A percentile compares a stretch with the other conserved stretches of the same genome.
phyloP scores from a whole-genome alignment of 2,329 filamentous ascomycete genomes.

The Fusarium sp. region DNA sequence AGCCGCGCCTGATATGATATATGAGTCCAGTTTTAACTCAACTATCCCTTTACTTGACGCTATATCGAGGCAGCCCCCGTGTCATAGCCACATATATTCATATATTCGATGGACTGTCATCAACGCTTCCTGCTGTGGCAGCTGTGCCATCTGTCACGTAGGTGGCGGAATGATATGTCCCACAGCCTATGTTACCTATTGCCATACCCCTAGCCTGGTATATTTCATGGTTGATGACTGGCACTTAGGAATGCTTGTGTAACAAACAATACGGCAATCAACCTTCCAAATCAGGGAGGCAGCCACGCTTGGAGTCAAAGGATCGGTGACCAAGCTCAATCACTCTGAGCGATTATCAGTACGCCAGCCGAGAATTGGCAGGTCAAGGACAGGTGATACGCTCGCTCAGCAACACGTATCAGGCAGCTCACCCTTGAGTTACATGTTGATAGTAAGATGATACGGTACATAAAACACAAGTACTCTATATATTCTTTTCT shows the following conservation, averaged over 20 bases:
- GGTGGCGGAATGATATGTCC: conserved; percentile 1
- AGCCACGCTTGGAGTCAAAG: conserved; percentile 11
- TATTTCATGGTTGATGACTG: conserved; percentile 9
- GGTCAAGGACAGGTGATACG: conserved; percentile 5
- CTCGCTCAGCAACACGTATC: conserved; percentile 1
- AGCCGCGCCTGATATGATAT: conserved; percentile 1
- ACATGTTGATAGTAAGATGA: not conserved
- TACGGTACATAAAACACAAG: conserved; percentile 13
- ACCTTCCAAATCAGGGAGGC: conserved; percentile 26
- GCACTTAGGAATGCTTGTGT: conserved; percentile 32
- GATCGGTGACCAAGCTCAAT: not conserved
- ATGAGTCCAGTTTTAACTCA: not conserved
- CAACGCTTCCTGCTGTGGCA: not conserved
- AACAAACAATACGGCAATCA: conserved; percentile 20
- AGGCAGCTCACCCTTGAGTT: conserved; percentile 4
- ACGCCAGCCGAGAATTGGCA: conserved; percentile 4
- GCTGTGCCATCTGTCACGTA: not conserved
- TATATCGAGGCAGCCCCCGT: not conserved
- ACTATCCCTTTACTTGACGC: not conserved
- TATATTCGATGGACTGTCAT: not conserved
- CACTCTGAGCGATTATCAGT: not conserved
- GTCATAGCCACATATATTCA: not conserved
- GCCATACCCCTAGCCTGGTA: conserved; percentile 6
- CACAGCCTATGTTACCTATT: not conserved
- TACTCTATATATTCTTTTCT: conserved; percentile 10